Evolutionary conservation across 2,329 filamentous ascomycete genomes (phyloP).

Genomic region (Fusarium sp.): DNA sequence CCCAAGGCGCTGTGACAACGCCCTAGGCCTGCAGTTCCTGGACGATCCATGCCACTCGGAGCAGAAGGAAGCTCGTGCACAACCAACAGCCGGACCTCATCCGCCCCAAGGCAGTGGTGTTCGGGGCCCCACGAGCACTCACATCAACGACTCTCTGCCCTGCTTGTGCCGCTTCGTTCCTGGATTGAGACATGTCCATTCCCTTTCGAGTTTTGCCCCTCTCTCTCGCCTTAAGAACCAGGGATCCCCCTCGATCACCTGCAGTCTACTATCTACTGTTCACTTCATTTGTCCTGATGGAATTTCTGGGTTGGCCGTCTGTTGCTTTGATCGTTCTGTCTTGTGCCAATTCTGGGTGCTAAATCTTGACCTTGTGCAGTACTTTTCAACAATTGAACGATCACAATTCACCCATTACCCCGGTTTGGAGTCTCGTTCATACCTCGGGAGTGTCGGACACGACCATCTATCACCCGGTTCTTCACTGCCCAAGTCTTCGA

Average conservation of each 20-base stretch:
- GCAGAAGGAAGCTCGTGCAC: conserved; percentile 35
- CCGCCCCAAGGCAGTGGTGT: conserved; percentile 37
- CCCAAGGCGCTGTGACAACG: conserved; percentile 40
- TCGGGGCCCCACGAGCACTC: conserved; percentile 36
- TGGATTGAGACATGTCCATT: conserved; percentile 54
- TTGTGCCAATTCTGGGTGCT: conserved; percentile 27
- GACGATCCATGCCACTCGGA: conserved; percentile 39
- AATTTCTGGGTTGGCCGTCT: conserved; percentile 8
- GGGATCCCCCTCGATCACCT: conserved; percentile 33
- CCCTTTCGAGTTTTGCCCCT: conserved; percentile 45
- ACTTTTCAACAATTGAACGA: conserved; percentile 79
- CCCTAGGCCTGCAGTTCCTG: conserved; percentile 39
- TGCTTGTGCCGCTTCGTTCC: conserved; percentile 49
- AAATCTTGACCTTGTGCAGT: conserved; percentile 57
- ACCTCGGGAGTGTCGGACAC: conserved; percentile 33
- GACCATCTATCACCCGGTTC: conserved; percentile 28
- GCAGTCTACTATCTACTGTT: not conserved
- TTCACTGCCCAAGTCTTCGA: conserved; percentile 24
- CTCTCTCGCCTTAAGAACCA: conserved; percentile 42
- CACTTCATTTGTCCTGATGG: conserved; percentile 12
- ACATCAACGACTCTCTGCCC: conserved; percentile 34
- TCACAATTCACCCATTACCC: conserved; percentile 70
- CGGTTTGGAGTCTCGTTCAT: conserved; percentile 29
- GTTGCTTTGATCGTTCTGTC: conserved; percentile 4
- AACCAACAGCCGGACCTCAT: conserved; percentile 36